A percentile compares a stretch with the other conserved stretches of the same genome.
Evolutionary conservation across 495 filamentous ascomycete species (phyloP).

Genomic region (Neurospora tetrasperma): DNA sequence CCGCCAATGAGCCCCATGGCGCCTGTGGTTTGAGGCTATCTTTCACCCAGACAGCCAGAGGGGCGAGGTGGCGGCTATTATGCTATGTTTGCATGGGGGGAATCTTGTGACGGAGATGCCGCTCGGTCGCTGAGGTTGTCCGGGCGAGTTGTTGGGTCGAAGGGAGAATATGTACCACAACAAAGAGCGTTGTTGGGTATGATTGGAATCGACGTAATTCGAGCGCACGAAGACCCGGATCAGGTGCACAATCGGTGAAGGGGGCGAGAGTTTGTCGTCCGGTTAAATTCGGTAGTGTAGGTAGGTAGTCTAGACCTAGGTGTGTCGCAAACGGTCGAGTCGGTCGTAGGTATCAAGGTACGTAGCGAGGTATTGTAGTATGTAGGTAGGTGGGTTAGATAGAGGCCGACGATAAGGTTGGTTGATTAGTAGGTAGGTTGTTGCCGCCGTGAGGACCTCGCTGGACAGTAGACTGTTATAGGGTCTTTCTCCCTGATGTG

Average conservation of each 20-base stretch:
- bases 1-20: conserved; percentile 69
- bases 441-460: neutral
- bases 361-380: neutral
- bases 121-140: neutral
- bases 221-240: neutral
- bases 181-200: neutral
- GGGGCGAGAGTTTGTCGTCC: neutral
- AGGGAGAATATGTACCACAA: neutral
- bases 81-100: conserved; percentile 19
- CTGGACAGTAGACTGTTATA: neutral
- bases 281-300: neutral
- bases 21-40: conserved; percentile 16
- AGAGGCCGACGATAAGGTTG: neutral
- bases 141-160: neutral
- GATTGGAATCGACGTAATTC: neutral
- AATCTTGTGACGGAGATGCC: neutral
- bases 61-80: conserved; percentile 6
- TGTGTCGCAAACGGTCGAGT: neutral
- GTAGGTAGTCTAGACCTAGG: neutral
- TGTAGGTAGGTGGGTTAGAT: neutral
- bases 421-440: neutral
- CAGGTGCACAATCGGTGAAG: neutral
- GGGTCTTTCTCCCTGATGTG: neutral
- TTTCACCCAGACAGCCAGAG: conserved; percentile 15
- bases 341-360: neutral